Base-by-base conservation (phyloP, 1,284 basidiomycete species). In the Ustilago lituana region DNA sequence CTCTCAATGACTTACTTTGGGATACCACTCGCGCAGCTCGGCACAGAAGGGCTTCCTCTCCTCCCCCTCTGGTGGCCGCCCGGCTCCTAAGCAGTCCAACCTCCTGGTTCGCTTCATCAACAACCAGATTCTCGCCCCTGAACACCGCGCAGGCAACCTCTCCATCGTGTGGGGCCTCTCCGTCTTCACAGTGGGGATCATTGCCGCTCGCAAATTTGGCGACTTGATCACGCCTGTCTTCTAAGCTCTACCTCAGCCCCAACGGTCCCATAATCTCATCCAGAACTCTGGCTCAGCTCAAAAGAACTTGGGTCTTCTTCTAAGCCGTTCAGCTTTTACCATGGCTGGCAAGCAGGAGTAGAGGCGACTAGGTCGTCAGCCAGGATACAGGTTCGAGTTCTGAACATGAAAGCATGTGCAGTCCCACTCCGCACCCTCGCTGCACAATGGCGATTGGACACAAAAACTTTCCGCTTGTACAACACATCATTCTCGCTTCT, bases 131-230 rank as follows among this genome's bases (percentile, higher is more conserved):
- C 55, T 68, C 38, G 57, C 73, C 7, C 76, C 78, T 29, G 76
- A 77, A 55, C 77, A 80, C 62, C 60, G 69, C n/a, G 46, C 68
- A 6, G 77, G 78, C 11, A 80, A 80, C 65, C 46, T 79, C 39
- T 60, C 73, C 17, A 56, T 81, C 38, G 56, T 60, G 11, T 81
- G 75, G 76, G 76, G 76, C 39, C 27, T 77, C 23, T 33, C 44
- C 37, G 66, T 81, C 41, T 80, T 80, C 56, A 68, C 69, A 3
- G 67, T 55, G 1, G 74, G 77, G 33, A 68, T 81, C 47, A 27
- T 75, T 23, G 73, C 73, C 40, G 65, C 73, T 22, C 60, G 78
- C 52, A 74, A 72, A 27, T 72, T 76, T 23, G 76, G 76, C 43
- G 67, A 66, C 33, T 23, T 78, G 22, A 63, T 78, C 55, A 67